Conservation (phyloP, 768 basidiomycete species). For the Tulasnella sp. region DNA sequence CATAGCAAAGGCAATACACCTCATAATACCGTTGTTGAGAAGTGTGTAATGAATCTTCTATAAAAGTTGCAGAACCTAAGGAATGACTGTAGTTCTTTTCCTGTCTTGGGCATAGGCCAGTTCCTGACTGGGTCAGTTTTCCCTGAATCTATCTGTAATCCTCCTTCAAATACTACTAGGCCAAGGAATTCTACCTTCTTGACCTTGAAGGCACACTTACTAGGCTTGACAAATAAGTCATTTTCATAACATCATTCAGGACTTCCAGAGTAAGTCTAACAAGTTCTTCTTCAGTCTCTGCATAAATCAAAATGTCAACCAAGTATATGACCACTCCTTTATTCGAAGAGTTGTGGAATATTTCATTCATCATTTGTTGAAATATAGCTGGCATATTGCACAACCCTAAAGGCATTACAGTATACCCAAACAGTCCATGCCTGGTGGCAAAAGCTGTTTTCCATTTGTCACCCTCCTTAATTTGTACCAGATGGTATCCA, state of each 20-base stretch:
- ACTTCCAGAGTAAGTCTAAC: neutral
- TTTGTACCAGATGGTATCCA: slow-evolving; percentile 10
- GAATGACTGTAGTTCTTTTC: slow-evolving; percentile 22
- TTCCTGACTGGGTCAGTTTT: slow-evolving; percentile 21
- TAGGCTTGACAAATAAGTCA: neutral
- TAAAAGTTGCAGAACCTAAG: slow-evolving; percentile 26
- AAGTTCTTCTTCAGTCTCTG: slow-evolving; percentile 15
- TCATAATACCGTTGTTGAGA: too few relatives aligned
- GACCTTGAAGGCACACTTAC: neutral
- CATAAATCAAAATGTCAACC: slow-evolving; percentile 18
- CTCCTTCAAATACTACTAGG: neutral
- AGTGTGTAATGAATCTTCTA: slow-evolving; percentile 23
- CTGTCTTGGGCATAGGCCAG: slow-evolving; percentile 21
- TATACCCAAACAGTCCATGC: slow-evolving; percentile 17
- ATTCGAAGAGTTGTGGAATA: slow-evolving; percentile 17
- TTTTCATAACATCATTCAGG: neutral
- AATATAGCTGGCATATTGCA: neutral
- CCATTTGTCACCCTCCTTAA: slow-evolving; percentile 10
- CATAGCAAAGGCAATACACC: too few relatives aligned
- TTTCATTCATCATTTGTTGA: slow-evolving; percentile 16
- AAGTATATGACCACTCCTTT: slow-evolving; percentile 17
- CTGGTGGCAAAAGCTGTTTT: slow-evolving; percentile 13
- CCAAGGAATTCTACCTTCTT: neutral
- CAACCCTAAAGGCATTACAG: slow-evolving; percentile 25
- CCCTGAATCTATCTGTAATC: slow-evolving; percentile 19